phyloP scores from a whole-genome alignment of 164 flowering plant genomes.

The Santalum album region DNA sequence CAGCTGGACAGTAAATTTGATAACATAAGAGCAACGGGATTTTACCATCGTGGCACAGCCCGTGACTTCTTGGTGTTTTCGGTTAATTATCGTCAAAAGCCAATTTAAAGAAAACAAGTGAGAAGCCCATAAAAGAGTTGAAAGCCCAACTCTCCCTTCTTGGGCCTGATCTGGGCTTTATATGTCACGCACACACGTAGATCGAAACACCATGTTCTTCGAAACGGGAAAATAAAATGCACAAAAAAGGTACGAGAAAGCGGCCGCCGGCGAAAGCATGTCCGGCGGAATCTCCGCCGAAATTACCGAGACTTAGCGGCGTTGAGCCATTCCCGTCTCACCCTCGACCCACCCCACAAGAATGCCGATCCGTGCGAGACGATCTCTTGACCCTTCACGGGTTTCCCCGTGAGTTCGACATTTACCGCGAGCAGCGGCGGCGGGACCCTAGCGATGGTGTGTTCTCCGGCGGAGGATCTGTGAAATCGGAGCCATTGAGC shows the following conservation, averaged over 20 bases:
- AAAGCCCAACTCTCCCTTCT: too few relatives aligned
- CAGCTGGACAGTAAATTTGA: too few relatives aligned
- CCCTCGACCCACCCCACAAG: slow-evolving; percentile 56
- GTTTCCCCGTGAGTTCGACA: slow-evolving; percentile 67
- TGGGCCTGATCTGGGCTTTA: too few relatives aligned
- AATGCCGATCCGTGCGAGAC: slow-evolving; percentile 61
- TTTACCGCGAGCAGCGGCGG: slow-evolving; percentile 37
- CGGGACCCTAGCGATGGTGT: too few relatives aligned
- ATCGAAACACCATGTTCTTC: too few relatives aligned
- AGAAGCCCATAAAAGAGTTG: too few relatives aligned
- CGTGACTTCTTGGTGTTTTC: too few relatives aligned
- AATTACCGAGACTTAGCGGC: not conserved
- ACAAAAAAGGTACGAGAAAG: not conserved
- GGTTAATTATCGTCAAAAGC: too few relatives aligned
- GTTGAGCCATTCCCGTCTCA: slow-evolving; percentile 40
- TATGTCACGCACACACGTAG: too few relatives aligned
- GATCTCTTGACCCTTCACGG: slow-evolving; percentile 62
- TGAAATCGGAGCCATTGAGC: slow-evolving; percentile 11
- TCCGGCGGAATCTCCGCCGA: not conserved
- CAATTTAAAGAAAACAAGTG: too few relatives aligned
- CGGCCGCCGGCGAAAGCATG: not conserved
- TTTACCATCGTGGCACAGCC: too few relatives aligned
- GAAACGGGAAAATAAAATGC: not conserved
- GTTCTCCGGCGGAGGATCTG: not conserved
- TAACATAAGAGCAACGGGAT: too few relatives aligned